Percentiles rank a stretch among this genome's conserved stretches.
Conservation (phyloP, 768 basidiomycete species). For the Lanmaoa pseudosensibilis region DNA sequence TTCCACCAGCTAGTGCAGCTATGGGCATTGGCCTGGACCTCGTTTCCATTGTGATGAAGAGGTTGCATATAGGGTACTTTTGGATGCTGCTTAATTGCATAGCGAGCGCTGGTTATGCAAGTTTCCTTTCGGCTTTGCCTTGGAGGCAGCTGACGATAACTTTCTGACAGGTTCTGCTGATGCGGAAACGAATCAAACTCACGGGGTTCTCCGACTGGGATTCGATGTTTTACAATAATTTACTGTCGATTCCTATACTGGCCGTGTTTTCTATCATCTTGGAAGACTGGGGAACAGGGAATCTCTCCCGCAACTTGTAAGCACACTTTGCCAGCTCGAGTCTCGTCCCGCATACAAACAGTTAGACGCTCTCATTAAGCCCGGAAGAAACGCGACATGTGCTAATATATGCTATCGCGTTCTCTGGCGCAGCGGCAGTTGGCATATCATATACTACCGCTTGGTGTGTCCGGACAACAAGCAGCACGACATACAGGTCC, state of each 20-base stretch:
- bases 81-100: constrained; percentile 97
- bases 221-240: constrained; percentile 98
- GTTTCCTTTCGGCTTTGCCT: constrained; percentile 28
- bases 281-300: constrained; percentile 87
- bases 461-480: constrained; percentile 95
- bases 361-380: constrained; percentile 42
- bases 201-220: constrained; percentile 99
- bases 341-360: neutral
- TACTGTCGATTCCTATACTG: constrained; percentile 91
- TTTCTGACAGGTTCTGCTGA: constrained; percentile 72
- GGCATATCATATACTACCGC: constrained; percentile 98
- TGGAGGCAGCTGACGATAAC: constrained; percentile 2
- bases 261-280: constrained; percentile 75
- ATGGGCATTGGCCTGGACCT: constrained; percentile 32
- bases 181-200: constrained; percentile 94
- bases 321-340: constrained; percentile 29
- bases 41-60: constrained; percentile 48
- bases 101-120: constrained; percentile 85
- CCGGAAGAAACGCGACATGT: constrained; percentile 77
- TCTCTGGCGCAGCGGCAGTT: constrained; percentile 97
- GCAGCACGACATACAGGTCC: constrained; percentile 97
- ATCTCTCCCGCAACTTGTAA: constrained; percentile 84
- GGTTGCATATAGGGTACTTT: constrained; percentile 79
- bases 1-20: constrained; percentile 28
- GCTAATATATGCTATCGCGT: constrained; percentile 84